Percentiles rank a stretch among this genome's conserved stretches.
These are phyloP conservation scores for Suillus ampliporus DNA, from an alignment of 768 basidiomycete species.

Conservation along the genomic window DNA sequence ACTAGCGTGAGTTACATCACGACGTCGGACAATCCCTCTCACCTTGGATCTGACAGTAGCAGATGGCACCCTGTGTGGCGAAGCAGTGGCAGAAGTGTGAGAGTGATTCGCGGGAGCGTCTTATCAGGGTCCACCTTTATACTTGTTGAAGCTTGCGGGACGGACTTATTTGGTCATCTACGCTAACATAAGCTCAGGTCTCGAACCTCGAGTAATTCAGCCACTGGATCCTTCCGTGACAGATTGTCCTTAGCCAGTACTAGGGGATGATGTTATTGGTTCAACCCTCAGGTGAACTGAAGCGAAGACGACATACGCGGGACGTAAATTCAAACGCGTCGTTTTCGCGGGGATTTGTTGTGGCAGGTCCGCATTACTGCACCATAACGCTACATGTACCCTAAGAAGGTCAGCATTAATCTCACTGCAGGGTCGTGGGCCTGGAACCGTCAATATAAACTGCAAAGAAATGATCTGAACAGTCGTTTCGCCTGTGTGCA, in stretches of 20 bases:
- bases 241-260: neutral
- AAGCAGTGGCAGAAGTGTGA: constrained; percentile 10
- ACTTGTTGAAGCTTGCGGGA: neutral
- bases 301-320: neutral
- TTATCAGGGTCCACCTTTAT: constrained; percentile 3
- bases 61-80: constrained; percentile 4
- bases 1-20: constrained; percentile 8
- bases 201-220: neutral
- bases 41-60: constrained; percentile 3
- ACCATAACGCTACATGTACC: neutral
- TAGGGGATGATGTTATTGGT: neutral
- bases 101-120: constrained; percentile 8
- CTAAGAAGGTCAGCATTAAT: constrained; percentile 2
- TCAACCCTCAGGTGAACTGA: neutral
- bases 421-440: constrained; percentile 3
- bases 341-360: neutral
- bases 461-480: neutral
- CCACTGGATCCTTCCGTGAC: neutral
- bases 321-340: constrained; percentile 7
- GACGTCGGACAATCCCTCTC: neutral
- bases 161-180: neutral
- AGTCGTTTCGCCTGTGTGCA: neutral
- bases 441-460: constrained; percentile 5
- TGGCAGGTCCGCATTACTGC: neutral
- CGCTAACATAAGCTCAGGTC: constrained; percentile 1